Evolutionary conservation across 441 rosid genomes (phyloP).

Genomic region (Euphorbia schlechtendalii): DNA sequence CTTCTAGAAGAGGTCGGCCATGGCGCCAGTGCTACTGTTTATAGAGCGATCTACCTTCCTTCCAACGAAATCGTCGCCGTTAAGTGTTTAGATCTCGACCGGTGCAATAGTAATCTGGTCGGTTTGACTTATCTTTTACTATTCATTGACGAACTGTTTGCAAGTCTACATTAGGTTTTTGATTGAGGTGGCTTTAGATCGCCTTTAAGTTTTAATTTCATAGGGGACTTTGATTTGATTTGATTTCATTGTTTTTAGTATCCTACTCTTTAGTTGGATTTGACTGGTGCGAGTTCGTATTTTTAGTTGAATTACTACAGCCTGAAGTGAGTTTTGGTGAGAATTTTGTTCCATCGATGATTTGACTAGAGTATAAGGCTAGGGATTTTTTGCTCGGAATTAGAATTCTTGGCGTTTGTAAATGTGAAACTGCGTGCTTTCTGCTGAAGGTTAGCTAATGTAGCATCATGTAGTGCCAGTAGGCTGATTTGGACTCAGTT

Average conservation of each 20-base stretch:
- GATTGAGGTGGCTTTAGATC: slow-evolving; percentile 18
- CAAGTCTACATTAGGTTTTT: slow-evolving; percentile 7
- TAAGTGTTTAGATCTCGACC: slow-evolving; percentile 99
- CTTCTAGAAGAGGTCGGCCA: slow-evolving; percentile 84
- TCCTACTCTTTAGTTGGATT: slow-evolving; percentile 1
- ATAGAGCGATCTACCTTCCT: slow-evolving; percentile 86
- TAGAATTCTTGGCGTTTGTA: neutral
- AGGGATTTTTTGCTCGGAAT: neutral
- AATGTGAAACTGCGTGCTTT: neutral
- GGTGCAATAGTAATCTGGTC: slow-evolving; percentile 93
- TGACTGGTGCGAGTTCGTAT: neutral
- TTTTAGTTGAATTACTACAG: neutral
- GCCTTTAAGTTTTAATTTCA: slow-evolving; percentile 15
- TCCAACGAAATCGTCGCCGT: slow-evolving; percentile 76
- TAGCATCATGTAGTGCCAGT: neutral
- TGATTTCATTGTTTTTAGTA: neutral
- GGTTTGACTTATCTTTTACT: slow-evolving; percentile 13
- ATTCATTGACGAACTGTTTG: slow-evolving; percentile 6
- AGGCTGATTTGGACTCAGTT: neutral
- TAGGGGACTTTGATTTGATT: slow-evolving; percentile 14
- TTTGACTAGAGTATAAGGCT: neutral
- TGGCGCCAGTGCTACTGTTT: slow-evolving; percentile 94
- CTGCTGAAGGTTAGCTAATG: neutral
- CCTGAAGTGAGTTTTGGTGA: neutral
- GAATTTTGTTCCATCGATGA: neutral